phyloP scores from a whole-genome alignment of 2,329 filamentous ascomycete genomes.

The Monosporascus sp. region DNA sequence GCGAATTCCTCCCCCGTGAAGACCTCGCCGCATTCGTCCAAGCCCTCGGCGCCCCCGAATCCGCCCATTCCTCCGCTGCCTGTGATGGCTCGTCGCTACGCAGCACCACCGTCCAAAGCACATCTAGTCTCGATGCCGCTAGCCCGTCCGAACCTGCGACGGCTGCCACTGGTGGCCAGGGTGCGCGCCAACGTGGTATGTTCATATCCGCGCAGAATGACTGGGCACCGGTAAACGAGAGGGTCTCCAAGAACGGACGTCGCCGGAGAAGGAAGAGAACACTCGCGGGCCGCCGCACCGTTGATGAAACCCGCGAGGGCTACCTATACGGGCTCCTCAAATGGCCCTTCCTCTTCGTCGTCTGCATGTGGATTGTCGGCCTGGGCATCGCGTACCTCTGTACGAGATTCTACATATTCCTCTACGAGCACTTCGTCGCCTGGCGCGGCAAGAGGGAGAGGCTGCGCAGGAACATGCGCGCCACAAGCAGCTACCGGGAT shows the following conservation, averaged over 20 bases:
- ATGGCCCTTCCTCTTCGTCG: slow-evolving; percentile 81
- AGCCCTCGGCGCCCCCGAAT: slow-evolving; percentile 77
- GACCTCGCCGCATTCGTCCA: slow-evolving; percentile 75
- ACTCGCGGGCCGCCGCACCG: slow-evolving; percentile 53
- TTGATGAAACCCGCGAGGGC: slow-evolving; percentile 91
- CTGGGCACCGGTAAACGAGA: slow-evolving; percentile 84
- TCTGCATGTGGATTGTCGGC: slow-evolving; percentile 73
- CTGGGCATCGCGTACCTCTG: slow-evolving; percentile 70
- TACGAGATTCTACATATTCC: slow-evolving; percentile 82
- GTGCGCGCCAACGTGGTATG: slow-evolving; percentile 27
- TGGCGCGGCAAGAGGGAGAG: slow-evolving; percentile 77
- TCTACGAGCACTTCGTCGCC: slow-evolving; percentile 86
- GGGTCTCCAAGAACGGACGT: slow-evolving; percentile 44
- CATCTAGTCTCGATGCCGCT: slow-evolving; percentile 32
- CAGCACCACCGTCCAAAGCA: slow-evolving; percentile 36
- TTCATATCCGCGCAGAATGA: slow-evolving; percentile 92
- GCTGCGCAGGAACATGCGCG: slow-evolving; percentile 65
- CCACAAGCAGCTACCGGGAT: slow-evolving; percentile 69
- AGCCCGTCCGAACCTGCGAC: slow-evolving; percentile 18
- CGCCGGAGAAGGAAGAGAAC: slow-evolving; percentile 35
- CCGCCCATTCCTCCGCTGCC: slow-evolving; percentile 55
- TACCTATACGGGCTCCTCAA: slow-evolving; percentile 85
- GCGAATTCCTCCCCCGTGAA: slow-evolving; percentile 67
- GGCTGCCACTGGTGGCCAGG: slow-evolving; percentile 27
- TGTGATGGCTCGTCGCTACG: slow-evolving; percentile 42